Conservation (phyloP, 768 basidiomycete species). For the Cystofilobasidium macerans region DNA sequence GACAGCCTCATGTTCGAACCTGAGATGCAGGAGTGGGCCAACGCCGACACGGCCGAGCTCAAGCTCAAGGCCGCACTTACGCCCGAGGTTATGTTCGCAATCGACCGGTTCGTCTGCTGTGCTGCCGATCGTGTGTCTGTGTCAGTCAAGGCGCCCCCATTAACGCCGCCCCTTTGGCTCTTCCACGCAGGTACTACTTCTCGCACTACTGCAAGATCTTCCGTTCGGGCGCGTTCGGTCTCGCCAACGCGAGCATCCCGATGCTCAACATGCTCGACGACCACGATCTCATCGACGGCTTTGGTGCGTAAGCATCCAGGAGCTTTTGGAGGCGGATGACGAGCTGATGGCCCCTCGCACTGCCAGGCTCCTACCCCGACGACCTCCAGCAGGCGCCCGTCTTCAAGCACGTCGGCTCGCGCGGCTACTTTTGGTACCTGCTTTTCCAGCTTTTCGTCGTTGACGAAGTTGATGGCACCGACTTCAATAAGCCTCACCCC, state of each 20-base stretch:
- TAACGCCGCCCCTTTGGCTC: not conserved
- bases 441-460: slow-evolving; percentile 82
- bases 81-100: slow-evolving; percentile 57
- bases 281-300: slow-evolving; percentile 47
- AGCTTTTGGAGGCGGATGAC: not conserved
- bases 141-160: too few relatives aligned
- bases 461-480: slow-evolving; percentile 61
- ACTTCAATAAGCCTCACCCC: slow-evolving; percentile 49
- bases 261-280: slow-evolving; percentile 45
- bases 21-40: slow-evolving; percentile 56
- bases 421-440: slow-evolving; percentile 84
- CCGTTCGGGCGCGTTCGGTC: slow-evolving; percentile 76
- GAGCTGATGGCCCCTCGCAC: not conserved
- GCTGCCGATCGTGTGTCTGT: not conserved
- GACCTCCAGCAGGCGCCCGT: slow-evolving; percentile 61
- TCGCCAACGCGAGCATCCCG: slow-evolving; percentile 81
- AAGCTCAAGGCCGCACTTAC: slow-evolving; percentile 55
- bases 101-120: slow-evolving; percentile 50
- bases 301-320: not conserved
- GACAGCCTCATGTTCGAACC: slow-evolving; percentile 57
- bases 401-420: slow-evolving; percentile 65
- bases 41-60: slow-evolving; percentile 43
- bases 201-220: slow-evolving; percentile 81
- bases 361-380: slow-evolving; percentile 56
- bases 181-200: slow-evolving; percentile 52